A percentile compares a stretch with the other conserved stretches of the same genome.
Evolutionary conservation across 192 early-diverging fungal genomes (phyloP).

Genomic region (Mortierella hygrophila): DNA sequence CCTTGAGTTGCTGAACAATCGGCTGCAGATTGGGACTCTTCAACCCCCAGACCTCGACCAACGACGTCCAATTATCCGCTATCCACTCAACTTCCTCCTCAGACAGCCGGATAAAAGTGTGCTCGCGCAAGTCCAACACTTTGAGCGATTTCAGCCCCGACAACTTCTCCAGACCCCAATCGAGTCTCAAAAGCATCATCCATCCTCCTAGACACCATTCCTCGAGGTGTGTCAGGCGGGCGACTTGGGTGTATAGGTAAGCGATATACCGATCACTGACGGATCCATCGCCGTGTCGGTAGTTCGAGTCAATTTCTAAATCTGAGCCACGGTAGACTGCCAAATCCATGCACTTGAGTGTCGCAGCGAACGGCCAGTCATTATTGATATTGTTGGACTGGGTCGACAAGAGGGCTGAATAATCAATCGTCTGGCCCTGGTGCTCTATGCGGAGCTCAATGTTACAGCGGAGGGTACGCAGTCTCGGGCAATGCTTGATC

Average conservation of each 20-base stretch:
- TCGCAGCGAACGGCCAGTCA: slow-evolving; percentile 16
- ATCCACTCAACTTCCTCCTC: neutral
- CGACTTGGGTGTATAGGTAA: slow-evolving; percentile 16
- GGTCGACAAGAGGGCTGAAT: neutral
- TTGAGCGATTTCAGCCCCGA: neutral
- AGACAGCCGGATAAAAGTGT: slow-evolving; percentile 7
- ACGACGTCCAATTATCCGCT: neutral
- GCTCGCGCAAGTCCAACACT: slow-evolving; percentile 11
- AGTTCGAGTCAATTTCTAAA: neutral
- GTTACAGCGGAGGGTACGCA: neutral
- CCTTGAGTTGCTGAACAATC: neutral
- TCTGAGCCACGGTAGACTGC: slow-evolving; percentile 9
- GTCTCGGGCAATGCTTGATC: neutral
- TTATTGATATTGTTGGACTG: neutral
- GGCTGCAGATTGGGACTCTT: neutral
- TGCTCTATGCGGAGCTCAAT: neutral
- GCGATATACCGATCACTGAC: neutral
- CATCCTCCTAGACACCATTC: slow-evolving; percentile 5
- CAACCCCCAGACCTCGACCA: neutral
- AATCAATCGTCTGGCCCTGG: neutral
- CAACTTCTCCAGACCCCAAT: neutral
- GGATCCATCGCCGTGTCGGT: neutral
- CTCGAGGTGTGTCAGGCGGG: neutral
- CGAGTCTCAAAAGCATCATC: slow-evolving; percentile 4
- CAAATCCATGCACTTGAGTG: slow-evolving; percentile 3